These are phyloP conservation scores for Thamnidium elegans DNA, from an alignment of 192 early-diverging fungal species.

Conservation along the genomic window DNA sequence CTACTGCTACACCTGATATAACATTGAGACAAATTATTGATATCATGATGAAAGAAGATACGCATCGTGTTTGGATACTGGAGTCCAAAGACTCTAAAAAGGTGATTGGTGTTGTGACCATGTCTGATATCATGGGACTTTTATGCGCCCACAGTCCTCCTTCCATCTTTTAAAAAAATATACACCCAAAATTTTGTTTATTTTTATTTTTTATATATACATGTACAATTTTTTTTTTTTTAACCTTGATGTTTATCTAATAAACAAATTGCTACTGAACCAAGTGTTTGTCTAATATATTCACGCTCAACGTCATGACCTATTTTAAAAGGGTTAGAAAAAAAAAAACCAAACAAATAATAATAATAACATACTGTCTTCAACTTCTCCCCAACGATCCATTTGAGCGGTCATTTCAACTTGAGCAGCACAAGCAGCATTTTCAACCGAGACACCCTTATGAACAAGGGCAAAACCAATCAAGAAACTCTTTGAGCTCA, in stretches of 20 bases:
- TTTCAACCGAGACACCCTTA: constrained; percentile 65
- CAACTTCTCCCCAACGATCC: constrained; percentile 86
- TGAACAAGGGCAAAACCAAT: constrained; percentile 88
- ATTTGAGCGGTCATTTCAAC: constrained; percentile 89
- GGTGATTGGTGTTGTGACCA: constrained; percentile 53
- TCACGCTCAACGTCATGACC: constrained; percentile 75
- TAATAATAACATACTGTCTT: constrained; percentile 58
- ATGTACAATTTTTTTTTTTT: too few species aligned
- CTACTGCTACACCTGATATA: constrained; percentile 27
- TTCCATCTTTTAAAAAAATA: constrained; percentile 5
- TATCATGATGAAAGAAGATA: constrained; percentile 37
- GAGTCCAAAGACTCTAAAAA: constrained; percentile 26
- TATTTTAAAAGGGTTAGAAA: constrained; percentile 11
- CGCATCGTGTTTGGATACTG: constrained; percentile 63
- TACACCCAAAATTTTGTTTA: background rate
- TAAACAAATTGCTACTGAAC: constrained; percentile 60
- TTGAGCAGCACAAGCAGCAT: constrained; percentile 74
- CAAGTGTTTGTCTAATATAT: constrained; percentile 72
- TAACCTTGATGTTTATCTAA: constrained; percentile 23
- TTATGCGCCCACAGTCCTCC: constrained; percentile 2
- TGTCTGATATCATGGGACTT: constrained; percentile 51
- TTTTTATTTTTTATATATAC: too few species aligned
- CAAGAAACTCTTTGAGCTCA: constrained; percentile 88
- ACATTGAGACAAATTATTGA: constrained; percentile 41
- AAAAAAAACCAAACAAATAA: background rate